Evolutionary conservation across 225 moss, liverwort and hornwort genomes (phyloP).

Genomic region (Anthoceros angustus): DNA sequence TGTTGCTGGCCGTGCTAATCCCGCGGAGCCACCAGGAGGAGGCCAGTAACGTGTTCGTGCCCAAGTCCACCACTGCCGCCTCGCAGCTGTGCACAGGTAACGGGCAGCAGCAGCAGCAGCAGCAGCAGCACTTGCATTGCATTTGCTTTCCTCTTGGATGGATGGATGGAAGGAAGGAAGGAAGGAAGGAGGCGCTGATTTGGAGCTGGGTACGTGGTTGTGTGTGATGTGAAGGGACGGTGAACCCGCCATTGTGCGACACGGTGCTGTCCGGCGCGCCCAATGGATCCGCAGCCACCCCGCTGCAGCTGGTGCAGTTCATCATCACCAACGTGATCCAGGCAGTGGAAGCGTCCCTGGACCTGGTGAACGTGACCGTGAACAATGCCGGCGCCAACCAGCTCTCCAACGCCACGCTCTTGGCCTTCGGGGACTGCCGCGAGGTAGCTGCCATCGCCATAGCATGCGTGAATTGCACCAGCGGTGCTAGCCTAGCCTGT

Average conservation of each 20-base stretch:
- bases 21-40: not conserved
- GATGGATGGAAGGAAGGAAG: not conserved
- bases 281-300: not conserved
- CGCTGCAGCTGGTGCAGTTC: not conserved
- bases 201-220: not conserved
- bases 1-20: not conserved
- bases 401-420: not conserved
- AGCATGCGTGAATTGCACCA: too few species aligned
- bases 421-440: not conserved
- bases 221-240: not conserved
- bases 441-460: not conserved
- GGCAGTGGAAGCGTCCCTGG: not conserved
- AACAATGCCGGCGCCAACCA: not conserved
- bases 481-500: too few species aligned
- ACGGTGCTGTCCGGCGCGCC: not conserved
- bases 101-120: not conserved
- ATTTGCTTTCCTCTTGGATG: not conserved
- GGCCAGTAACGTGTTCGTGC: not conserved
- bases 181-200: not conserved
- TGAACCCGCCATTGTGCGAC: not conserved
- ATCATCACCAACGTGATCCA: not conserved
- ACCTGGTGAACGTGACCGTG: not conserved
- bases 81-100: not conserved
- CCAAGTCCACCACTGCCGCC: constrained; percentile 1
- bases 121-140: not conserved